phyloP scores from a whole-genome alignment of 345 rosid genomes.

The Salix viminalis region DNA sequence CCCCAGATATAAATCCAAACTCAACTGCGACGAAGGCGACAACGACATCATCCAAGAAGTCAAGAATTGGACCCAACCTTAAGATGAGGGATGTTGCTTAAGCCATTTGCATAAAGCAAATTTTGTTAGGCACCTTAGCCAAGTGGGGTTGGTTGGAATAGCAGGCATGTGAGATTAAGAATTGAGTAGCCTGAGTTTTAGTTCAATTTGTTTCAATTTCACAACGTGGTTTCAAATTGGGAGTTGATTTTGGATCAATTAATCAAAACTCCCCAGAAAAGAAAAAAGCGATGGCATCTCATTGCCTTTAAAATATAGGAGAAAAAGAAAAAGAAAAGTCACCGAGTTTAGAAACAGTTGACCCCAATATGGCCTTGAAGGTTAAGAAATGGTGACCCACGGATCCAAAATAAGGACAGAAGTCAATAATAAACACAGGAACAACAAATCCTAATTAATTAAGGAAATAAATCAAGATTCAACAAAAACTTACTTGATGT shows the following conservation, averaged over 20 bases:
- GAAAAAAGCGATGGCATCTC: neutral
- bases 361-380: neutral
- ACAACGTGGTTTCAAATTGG: neutral
- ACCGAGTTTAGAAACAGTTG: neutral
- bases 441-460: no score
- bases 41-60: neutral
- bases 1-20: neutral
- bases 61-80: neutral
- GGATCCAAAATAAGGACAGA: neutral
- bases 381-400: neutral
- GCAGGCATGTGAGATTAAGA: neutral
- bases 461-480: neutral
- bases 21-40: neutral
- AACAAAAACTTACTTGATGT: conserved; percentile 31
- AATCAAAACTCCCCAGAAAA: neutral
- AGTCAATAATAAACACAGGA: neutral
- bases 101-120: neutral
- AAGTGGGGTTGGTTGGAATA: neutral
- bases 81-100: neutral
- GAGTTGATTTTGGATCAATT: neutral
- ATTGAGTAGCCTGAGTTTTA: neutral
- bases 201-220: neutral
- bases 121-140: neutral
- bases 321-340: neutral
- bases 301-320: neutral